Percentiles rank a stretch among this genome's conserved stretches.
phyloP scores from a whole-genome alignment of 495 filamentous ascomycete species.

The Hypoxylon lenormandii region DNA sequence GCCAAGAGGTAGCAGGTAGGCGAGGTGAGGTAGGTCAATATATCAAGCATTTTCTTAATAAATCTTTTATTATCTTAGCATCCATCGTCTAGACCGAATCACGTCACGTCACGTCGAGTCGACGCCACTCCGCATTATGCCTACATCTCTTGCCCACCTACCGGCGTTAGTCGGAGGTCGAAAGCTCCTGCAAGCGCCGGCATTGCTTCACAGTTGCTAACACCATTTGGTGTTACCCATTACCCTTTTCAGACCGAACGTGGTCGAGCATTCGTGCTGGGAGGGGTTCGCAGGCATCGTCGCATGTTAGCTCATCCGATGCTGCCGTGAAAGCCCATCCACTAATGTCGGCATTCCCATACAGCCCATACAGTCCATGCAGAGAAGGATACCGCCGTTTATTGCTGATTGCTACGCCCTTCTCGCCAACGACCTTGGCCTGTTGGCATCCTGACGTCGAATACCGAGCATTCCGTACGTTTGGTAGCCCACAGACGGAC shows the following conservation, averaged over 20 bases:
- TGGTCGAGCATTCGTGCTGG: slow-evolving; percentile 36
- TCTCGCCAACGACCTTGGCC: neutral
- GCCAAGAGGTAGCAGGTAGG: neutral
- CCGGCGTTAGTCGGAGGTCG: slow-evolving; percentile 40
- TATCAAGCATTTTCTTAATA: slow-evolving; percentile 20
- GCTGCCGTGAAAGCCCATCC: slow-evolving; percentile 38
- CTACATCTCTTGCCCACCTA: slow-evolving; percentile 26
- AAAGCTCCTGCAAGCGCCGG: slow-evolving; percentile 42
- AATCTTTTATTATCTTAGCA: neutral
- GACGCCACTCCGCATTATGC: slow-evolving; percentile 41
- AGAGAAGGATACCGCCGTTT: neutral
- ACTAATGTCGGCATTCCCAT: slow-evolving; percentile 21
- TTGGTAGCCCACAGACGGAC: slow-evolving; percentile 26
- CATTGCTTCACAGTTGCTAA: slow-evolving; percentile 39
- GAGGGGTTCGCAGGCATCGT: slow-evolving; percentile 24
- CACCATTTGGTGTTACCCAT: slow-evolving; percentile 24
- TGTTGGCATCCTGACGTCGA: slow-evolving; percentile 21
- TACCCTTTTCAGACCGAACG: slow-evolving; percentile 35
- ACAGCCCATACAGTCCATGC: too few species aligned
- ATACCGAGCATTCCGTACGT: slow-evolving; percentile 28
- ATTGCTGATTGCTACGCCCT: slow-evolving; percentile 9
- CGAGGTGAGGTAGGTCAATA: slow-evolving; percentile 22
- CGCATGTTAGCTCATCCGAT: slow-evolving; percentile 42
- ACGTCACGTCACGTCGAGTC: slow-evolving; percentile 46
- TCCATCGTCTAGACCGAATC: slow-evolving; percentile 21